Percentiles rank a stretch among this genome's conserved stretches.
Conservation (phyloP, 2,329 filamentous ascomycete species). For the Fusarium pseudograminearum region DNA sequence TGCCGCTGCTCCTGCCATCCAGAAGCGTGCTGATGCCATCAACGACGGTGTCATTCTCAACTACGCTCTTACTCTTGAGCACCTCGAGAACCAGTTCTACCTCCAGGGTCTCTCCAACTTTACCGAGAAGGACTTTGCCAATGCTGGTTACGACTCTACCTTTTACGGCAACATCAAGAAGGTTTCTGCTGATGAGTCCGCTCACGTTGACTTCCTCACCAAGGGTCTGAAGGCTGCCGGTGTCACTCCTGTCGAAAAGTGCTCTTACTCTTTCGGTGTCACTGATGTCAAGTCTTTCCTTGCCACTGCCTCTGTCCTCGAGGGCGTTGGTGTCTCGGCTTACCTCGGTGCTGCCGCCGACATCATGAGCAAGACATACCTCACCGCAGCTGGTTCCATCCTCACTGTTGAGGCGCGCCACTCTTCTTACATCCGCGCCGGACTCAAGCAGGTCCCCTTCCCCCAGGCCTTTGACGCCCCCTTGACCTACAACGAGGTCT, state of each 20-base stretch:
- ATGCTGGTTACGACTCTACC: constrained; percentile 61
- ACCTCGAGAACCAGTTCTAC: constrained; percentile 74
- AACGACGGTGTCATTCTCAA: constrained; percentile 55
- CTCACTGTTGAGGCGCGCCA: constrained; percentile 73
- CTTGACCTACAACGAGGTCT: constrained; percentile 69
- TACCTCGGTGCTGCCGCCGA: constrained; percentile 72
- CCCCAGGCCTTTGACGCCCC: constrained; percentile 71
- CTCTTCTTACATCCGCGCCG: constrained; percentile 68
- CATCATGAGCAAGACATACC: constrained; percentile 69
- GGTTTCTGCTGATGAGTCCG: constrained; percentile 65
- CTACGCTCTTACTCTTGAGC: constrained; percentile 64
- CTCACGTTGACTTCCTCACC: constrained; percentile 39
- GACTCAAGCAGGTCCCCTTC: constrained; percentile 63
- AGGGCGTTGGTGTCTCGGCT: constrained; percentile 73
- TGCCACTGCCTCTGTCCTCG: constrained; percentile 71
- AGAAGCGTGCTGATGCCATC: constrained; percentile 31
- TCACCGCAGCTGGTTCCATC: constrained; percentile 72
- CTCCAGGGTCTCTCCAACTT: constrained; percentile 69
- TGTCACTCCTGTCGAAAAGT: constrained; percentile 63
- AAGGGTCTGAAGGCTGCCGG: constrained; percentile 53
- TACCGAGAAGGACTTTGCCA: constrained; percentile 63
- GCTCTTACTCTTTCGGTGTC: constrained; percentile 70
- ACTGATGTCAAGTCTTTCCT: constrained; percentile 70
- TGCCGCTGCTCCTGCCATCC: constrained; percentile 27
- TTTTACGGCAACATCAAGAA: constrained; percentile 70